Evolutionary conservation across 2,329 filamentous ascomycete genomes (phyloP).

Genomic region (Colletotrichum sp.): DNA sequence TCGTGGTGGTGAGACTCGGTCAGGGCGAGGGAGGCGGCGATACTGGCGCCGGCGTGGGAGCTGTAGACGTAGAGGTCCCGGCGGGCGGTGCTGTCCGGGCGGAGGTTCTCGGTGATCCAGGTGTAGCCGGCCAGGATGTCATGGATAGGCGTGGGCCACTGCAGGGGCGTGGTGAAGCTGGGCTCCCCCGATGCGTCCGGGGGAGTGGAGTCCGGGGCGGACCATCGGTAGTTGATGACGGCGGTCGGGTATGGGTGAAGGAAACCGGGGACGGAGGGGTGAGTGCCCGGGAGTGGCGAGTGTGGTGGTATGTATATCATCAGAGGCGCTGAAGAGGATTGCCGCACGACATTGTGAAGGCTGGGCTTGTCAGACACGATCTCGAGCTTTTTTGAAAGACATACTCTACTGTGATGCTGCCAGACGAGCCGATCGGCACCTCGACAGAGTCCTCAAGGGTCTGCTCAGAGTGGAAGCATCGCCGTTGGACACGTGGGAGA

Average conservation of each 20-base stretch:
- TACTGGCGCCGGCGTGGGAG: slow-evolving; percentile 61
- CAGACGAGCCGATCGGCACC: slow-evolving; percentile 54
- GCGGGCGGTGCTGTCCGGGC: slow-evolving; percentile 41
- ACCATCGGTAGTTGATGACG: slow-evolving; percentile 67
- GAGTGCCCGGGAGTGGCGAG: slow-evolving; percentile 33
- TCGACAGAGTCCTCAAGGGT: slow-evolving; percentile 41
- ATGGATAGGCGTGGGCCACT: slow-evolving; percentile 64
- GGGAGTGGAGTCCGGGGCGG: slow-evolving; percentile 22
- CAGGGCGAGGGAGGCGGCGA: slow-evolving; percentile 62
- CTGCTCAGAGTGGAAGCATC: slow-evolving; percentile 17
- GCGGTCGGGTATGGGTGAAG: slow-evolving; percentile 51
- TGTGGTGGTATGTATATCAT: slow-evolving; percentile 62
- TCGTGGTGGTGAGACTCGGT: slow-evolving; percentile 55
- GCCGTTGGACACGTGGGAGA: neutral
- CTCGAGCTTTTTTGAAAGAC: slow-evolving; percentile 21
- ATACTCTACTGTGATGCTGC: slow-evolving; percentile 56
- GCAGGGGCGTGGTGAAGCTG: slow-evolving; percentile 29
- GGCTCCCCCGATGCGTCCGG: neutral
- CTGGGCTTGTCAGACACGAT: slow-evolving; percentile 36
- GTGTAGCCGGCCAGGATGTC: slow-evolving; percentile 60
- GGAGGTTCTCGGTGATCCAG: slow-evolving; percentile 54
- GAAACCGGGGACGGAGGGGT: slow-evolving; percentile 43
- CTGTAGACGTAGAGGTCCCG: slow-evolving; percentile 56
- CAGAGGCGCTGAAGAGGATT: slow-evolving; percentile 46
- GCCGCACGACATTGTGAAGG: slow-evolving; percentile 50